A percentile compares a stretch with the other conserved stretches of the same genome.
Conservation (phyloP, 345 rosid species). For the Populus davidiana region DNA sequence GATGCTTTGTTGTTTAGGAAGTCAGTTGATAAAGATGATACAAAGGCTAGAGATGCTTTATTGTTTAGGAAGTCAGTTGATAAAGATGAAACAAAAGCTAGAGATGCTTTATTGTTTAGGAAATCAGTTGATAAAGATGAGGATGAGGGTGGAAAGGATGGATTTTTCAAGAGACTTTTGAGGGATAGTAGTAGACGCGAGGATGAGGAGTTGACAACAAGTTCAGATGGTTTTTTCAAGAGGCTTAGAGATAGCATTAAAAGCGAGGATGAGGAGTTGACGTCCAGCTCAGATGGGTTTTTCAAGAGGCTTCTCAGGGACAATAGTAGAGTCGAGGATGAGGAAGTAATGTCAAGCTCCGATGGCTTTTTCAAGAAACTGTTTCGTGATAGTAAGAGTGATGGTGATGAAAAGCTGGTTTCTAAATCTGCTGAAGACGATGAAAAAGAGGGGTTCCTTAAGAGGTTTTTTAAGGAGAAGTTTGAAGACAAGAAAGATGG, state of each 20-base stretch:
- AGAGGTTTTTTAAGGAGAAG: slow-evolving; percentile 77
- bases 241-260: slow-evolving; percentile 61
- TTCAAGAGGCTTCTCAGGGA: slow-evolving; percentile 60
- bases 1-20: slow-evolving; percentile 94
- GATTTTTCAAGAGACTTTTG: slow-evolving; percentile 89
- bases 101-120: slow-evolving; percentile 95
- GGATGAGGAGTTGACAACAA: slow-evolving; percentile 41
- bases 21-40: slow-evolving; percentile 87
- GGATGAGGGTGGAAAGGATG: slow-evolving; percentile 86
- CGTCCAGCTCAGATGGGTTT: slow-evolving; percentile 29
- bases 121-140: slow-evolving; percentile 91
- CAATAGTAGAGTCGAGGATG: slow-evolving; percentile 43
- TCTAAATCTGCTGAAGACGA: slow-evolving; percentile 69
- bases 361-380: slow-evolving; percentile 81
- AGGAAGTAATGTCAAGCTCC: slow-evolving; percentile 56
- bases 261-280: slow-evolving; percentile 60
- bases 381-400: slow-evolving; percentile 62
- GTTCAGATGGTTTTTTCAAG: slow-evolving; percentile 29
- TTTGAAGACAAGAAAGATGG: slow-evolving; percentile 71
- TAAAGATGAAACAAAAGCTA: slow-evolving; percentile 45
- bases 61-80: slow-evolving; percentile 79
- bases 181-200: slow-evolving; percentile 68
- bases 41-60: slow-evolving; percentile 87
- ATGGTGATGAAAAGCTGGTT: slow-evolving; percentile 41
- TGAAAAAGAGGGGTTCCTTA: slow-evolving; percentile 81